phyloP scores from a whole-genome alignment of 352 stramenopile genomes.

The Phytophthora kernoviae region DNA sequence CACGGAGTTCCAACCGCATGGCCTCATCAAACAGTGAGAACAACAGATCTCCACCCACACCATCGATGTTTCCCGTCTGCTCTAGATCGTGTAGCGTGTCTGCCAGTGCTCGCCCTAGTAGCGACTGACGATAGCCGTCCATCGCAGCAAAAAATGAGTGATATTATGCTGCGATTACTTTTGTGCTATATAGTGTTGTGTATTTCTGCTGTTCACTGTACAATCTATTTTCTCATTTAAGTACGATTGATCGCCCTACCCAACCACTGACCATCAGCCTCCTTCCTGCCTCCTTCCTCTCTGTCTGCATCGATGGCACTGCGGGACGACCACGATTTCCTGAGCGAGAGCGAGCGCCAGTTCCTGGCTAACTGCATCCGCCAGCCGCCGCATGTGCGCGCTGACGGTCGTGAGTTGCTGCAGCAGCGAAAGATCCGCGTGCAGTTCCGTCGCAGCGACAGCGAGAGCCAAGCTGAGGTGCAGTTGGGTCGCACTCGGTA shows the following conservation, averaged over 20 bases:
- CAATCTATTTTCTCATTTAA: too few relatives aligned
- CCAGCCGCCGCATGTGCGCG: slow-evolving; percentile 61
- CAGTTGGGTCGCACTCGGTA: slow-evolving; percentile 80
- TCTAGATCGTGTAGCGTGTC: slow-evolving; percentile 69
- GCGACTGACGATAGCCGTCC: slow-evolving; percentile 67
- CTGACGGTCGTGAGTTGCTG: slow-evolving; percentile 79
- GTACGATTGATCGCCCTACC: too few relatives aligned
- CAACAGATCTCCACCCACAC: slow-evolving; percentile 45
- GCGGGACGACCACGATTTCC: slow-evolving; percentile 70
- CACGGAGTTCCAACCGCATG: slow-evolving; percentile 36
- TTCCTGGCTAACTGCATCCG: slow-evolving; percentile 75
- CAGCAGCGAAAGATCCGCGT: slow-evolving; percentile 84
- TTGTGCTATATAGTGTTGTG: too few relatives aligned
- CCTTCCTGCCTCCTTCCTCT: too few relatives aligned
- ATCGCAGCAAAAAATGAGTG: slow-evolving; percentile 36
- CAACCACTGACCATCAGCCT: too few relatives aligned
- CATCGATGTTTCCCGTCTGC: slow-evolving; percentile 8
- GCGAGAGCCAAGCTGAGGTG: slow-evolving; percentile 79
- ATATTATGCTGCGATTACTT: not conserved
- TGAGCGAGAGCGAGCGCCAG: slow-evolving; percentile 83
- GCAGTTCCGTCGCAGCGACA: slow-evolving; percentile 80
- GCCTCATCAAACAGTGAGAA: slow-evolving; percentile 65
- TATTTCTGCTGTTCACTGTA: too few relatives aligned
- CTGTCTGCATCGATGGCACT: slow-evolving; percentile 63
- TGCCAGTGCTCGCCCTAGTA: slow-evolving; percentile 63